These are phyloP conservation scores for Xerocomus potaroensis DNA, from an alignment of 768 basidiomycete genomes.

Conservation along the genomic window DNA sequence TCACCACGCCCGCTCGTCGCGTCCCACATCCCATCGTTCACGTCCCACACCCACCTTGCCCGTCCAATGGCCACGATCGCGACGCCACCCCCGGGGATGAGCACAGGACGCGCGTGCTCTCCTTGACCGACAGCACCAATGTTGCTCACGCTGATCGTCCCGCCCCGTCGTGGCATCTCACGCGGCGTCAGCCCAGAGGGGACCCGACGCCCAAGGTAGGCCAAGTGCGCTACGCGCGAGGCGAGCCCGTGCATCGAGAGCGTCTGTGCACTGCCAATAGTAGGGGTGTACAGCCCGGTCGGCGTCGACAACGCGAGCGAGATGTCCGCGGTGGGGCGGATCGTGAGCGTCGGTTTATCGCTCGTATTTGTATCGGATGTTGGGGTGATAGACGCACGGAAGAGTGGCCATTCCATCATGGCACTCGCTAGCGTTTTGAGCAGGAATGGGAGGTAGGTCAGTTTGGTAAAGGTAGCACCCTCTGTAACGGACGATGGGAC, in stretches of 20 bases:
- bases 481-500: slow-evolving; percentile 42
- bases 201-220: slow-evolving; percentile 60
- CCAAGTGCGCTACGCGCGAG: slow-evolving; percentile 55
- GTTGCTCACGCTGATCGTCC: slow-evolving; percentile 78
- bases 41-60: slow-evolving; percentile 76
- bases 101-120: slow-evolving; percentile 65
- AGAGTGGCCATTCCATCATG: slow-evolving; percentile 82
- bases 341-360: slow-evolving; percentile 60
- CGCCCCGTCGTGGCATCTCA: slow-evolving; percentile 73
- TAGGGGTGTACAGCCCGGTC: slow-evolving; percentile 80
- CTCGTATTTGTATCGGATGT: slow-evolving; percentile 9
- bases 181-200: slow-evolving; percentile 59
- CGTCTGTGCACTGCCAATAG: slow-evolving; percentile 51
- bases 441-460: slow-evolving; percentile 82
- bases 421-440: slow-evolving; percentile 77
- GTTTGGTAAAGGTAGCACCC: slow-evolving; percentile 52
- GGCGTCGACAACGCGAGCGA: slow-evolving; percentile 74
- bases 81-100: slow-evolving; percentile 79
- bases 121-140: slow-evolving; percentile 77
- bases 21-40: slow-evolving; percentile 39
- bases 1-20: slow-evolving; percentile 32
- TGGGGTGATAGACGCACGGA: slow-evolving; percentile 70
- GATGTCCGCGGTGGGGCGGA: slow-evolving; percentile 76
- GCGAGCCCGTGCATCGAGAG: slow-evolving; percentile 59
- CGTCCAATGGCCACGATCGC: slow-evolving; percentile 81